These are phyloP conservation scores for Westerdykella aurantiaca DNA, from an alignment of 2,329 filamentous ascomycete species.

Conservation along the genomic window DNA sequence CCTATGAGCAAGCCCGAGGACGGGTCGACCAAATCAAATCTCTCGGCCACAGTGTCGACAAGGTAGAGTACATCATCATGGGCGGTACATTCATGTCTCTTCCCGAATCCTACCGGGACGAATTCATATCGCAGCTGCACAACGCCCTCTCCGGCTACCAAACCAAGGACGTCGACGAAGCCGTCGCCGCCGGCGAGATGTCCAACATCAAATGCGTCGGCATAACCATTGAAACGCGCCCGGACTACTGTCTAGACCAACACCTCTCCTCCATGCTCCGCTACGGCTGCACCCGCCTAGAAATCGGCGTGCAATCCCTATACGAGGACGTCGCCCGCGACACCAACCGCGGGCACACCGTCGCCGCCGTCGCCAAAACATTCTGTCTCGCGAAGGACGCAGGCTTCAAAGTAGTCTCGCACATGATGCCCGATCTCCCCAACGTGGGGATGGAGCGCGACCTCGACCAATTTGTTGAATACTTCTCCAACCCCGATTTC, in stretches of 20 bases:
- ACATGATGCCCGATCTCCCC: conserved; percentile 99
- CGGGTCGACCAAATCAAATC: conserved; percentile 95
- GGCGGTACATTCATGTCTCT: conserved; percentile 99
- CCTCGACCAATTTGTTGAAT: conserved; percentile 92
- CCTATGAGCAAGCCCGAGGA: conserved; percentile 93
- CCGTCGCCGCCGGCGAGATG: conserved; percentile 90
- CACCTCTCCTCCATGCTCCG: conserved; percentile 92
- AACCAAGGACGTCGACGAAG: conserved; percentile 90
- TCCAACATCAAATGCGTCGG: conserved; percentile 97
- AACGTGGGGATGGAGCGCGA: conserved; percentile 99
- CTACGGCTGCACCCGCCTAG: conserved; percentile 93
- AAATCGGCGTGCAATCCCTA: conserved; percentile 91
- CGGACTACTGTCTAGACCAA: conserved; percentile 94
- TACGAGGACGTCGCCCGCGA: conserved; percentile 99
- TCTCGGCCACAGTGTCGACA: conserved; percentile 93
- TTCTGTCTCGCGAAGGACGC: conserved; percentile 97
- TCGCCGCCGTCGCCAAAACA: conserved; percentile 89
- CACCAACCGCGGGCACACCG: conserved; percentile 94
- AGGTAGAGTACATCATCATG: conserved; percentile 99
- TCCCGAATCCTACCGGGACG: conserved; percentile 78
- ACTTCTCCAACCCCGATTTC: conserved; percentile 95
- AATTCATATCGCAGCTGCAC: conserved; percentile 92
- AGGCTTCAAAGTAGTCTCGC: conserved; percentile 96
- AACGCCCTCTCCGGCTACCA: conserved; percentile 98
- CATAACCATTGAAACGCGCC: conserved; percentile 95